A percentile compares a stretch with the other conserved stretches of the same genome.
phyloP scores from a whole-genome alignment of 192 early-diverging fungal genomes.

The Paraglomus brasilianum region DNA sequence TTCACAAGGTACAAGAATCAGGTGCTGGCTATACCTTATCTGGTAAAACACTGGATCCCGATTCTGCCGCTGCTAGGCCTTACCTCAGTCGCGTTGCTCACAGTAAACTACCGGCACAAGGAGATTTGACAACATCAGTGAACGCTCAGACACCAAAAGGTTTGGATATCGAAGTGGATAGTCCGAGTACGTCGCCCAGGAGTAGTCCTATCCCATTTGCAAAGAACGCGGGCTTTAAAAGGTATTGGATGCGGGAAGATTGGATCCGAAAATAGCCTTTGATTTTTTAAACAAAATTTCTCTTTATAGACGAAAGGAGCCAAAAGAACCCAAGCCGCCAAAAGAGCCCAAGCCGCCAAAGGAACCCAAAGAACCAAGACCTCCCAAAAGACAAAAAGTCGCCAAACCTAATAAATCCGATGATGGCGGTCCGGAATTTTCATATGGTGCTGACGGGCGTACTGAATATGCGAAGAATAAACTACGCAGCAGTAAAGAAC shows the following conservation, averaged over 20 bases:
- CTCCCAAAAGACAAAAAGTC: neutral
- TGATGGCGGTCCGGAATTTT: constrained; percentile 19
- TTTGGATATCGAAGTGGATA: neutral
- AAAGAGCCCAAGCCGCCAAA: constrained; percentile 34
- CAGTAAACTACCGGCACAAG: neutral
- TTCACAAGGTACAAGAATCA: constrained; percentile 44
- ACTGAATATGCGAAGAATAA: constrained; percentile 55
- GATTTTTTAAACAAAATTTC: no score
- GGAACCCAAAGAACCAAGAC: constrained; percentile 31
- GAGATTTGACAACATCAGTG: neutral
- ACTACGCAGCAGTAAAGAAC: constrained; percentile 49
- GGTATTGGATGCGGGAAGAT: constrained; percentile 33
- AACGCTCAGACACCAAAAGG: neutral
- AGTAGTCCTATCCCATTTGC: neutral
- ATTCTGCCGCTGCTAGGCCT: constrained; percentile 80
- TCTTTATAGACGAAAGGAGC: constrained; percentile 35
- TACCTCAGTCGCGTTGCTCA: constrained; percentile 45
- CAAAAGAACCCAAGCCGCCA: constrained; percentile 32
- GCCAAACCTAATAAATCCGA: constrained; percentile 13
- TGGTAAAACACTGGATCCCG: constrained; percentile 85
- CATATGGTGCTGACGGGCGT: constrained; percentile 46
- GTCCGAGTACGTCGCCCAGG: neutral
- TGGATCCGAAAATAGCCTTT: no score
- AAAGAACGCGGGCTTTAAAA: constrained; percentile 34
- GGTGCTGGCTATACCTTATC: constrained; percentile 81